Evolutionary conservation across 2,329 filamentous ascomycete species (phyloP).

Genomic region (Periglandula ipomoeae): DNA sequence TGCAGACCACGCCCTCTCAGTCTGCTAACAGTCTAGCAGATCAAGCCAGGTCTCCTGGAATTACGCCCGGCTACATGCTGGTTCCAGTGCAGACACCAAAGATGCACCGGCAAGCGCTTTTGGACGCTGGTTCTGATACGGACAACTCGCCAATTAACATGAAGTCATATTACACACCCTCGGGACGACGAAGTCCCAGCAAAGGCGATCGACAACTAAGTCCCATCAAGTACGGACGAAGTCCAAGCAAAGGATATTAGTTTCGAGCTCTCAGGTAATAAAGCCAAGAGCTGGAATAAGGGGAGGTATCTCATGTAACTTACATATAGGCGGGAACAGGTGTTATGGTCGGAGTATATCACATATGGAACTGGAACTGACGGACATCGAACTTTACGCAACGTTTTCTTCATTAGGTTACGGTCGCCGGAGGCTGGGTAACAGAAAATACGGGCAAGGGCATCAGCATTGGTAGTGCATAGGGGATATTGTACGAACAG

Average conservation of each 20-base stretch:
- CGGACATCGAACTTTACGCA: background rate
- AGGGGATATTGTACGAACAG: background rate
- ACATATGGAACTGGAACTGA: background rate
- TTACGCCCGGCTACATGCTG: slow-evolving; percentile 37
- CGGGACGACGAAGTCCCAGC: slow-evolving; percentile 35
- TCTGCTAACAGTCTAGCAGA: slow-evolving; percentile 10
- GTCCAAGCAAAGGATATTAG: slow-evolving; percentile 26
- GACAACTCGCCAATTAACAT: slow-evolving; percentile 38
- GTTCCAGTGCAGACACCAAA: slow-evolving; percentile 41
- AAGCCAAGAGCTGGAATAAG: background rate
- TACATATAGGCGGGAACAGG: background rate
- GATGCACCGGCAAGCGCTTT: slow-evolving; percentile 31
- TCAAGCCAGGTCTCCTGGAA: slow-evolving; percentile 19
- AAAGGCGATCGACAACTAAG: slow-evolving; percentile 41
- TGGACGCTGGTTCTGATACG: slow-evolving; percentile 40
- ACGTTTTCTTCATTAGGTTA: background rate
- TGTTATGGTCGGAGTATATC: background rate
- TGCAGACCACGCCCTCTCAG: slow-evolving; percentile 7
- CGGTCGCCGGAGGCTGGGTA: background rate
- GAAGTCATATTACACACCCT: slow-evolving; percentile 37
- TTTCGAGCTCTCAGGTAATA: background rate
- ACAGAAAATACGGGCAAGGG: background rate
- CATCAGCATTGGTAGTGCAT: background rate
- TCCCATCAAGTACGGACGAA: slow-evolving; percentile 34
- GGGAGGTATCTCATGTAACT: background rate